Base-by-base conservation (phyloP, 2,329 filamentous ascomycete genomes). In the Dothideomycetes sp. region DNA sequence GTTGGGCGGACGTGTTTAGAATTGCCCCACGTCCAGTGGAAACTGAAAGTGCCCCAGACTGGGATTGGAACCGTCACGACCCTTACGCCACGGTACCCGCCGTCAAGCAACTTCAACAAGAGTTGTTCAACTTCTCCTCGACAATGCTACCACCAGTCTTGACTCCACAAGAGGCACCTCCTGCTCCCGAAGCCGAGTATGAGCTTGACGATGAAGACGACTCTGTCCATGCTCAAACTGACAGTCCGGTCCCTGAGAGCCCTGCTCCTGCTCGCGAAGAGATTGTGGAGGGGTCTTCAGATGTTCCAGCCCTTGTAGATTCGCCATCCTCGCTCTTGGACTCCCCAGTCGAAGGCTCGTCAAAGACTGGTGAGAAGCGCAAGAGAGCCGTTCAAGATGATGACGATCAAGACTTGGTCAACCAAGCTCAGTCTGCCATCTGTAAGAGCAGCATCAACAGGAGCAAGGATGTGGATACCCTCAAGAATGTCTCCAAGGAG, bases 361-460 rank as follows among this genome's bases (percentile, higher is more conserved):
- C 23, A 25, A 12, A 25, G 2, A 23, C 18, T 18, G 32, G 40
- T 17, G n/a, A 16, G 22, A 42, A 42, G 15, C 40, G 40, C 27
- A 42, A 42, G 15, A 31, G 40, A 10, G 40, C 35, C 10, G 19
- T 18, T n/a, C 13, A 35, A 6, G 40, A 42, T 15, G 40, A 35
- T 4, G 40, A 31, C 9, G 17, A 25, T 3, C 30, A 33, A 19
- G 40, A 36, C 17, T n/a, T n/a, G n/a, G n/a, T n/a, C n/a, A n/a
- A n/a, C n/a, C n/a, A n/a, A n/a, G n/a, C n/a, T n/a, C n/a, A n/a
- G n/a, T n/a, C n/a, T n/a, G n/a, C n/a, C n/a, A n/a, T n/a, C n/a
- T n/a, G n/a, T n/a, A n/a, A n/a, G n/a, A n/a, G n/a, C n/a, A n/a
- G n/a, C n/a, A n/a, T n/a, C n/a, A n/a, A n/a, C n/a, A n/a, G n/a